Evolutionary conservation across 2,329 filamentous ascomycete genomes (phyloP).

Genomic region (Cordyceps cateniannulata): DNA sequence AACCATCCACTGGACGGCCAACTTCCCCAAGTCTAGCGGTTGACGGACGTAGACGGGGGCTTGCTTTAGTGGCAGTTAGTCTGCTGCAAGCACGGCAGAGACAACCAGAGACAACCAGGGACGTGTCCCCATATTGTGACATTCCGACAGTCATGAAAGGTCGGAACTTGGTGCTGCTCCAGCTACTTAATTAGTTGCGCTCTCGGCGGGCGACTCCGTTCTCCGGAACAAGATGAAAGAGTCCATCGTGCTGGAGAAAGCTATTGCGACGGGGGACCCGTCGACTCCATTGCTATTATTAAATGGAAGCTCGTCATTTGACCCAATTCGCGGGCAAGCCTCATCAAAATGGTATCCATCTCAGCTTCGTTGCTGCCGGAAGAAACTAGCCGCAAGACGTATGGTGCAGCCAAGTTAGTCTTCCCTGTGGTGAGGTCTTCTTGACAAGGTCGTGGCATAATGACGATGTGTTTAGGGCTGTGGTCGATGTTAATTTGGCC

Average conservation of each 20-base stretch:
- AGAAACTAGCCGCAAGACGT: not conserved
- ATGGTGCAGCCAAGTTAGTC: not conserved
- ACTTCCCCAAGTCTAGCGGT: not conserved
- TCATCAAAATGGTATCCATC: not conserved
- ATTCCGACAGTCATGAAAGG: not conserved
- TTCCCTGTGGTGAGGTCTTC: not conserved
- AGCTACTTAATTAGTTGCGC: not conserved
- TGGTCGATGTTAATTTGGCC: not conserved
- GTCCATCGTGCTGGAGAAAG: not conserved
- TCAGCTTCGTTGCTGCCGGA: not conserved
- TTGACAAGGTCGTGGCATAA: not conserved
- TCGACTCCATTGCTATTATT: constrained; percentile 3
- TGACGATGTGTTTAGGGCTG: not conserved
- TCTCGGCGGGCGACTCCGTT: not conserved
- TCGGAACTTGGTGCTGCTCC: not conserved
- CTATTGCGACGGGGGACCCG: not conserved
- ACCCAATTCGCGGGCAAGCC: not conserved
- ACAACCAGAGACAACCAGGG: too few species aligned
- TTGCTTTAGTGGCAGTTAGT: not conserved
- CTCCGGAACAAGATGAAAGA: not conserved
- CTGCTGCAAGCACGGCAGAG: not conserved
- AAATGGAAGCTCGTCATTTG: not conserved
- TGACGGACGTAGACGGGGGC: not conserved
- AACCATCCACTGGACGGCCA: not conserved
- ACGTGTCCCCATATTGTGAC: not conserved